Base-by-base conservation (phyloP, 495 filamentous ascomycete species). In the Staphylotrichum tortipilum region DNA sequence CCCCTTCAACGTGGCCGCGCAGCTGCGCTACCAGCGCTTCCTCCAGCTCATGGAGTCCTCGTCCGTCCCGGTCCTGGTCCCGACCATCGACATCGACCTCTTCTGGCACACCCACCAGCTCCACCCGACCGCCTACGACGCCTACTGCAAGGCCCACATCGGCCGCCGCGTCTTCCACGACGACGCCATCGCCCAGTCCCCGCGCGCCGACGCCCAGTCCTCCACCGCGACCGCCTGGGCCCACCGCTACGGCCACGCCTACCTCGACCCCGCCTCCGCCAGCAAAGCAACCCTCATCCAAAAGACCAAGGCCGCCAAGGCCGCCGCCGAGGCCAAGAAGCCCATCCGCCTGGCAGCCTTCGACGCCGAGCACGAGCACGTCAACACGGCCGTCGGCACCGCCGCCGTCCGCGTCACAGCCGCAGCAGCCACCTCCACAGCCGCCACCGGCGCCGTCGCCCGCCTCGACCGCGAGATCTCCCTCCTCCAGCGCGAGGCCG, bases 81-180 rank as follows among this genome's bases (percentile, higher is more conserved):
- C 85, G 11, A 88, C 85, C 7, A 62, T 88, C 0, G 85, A 88
- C 50, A 76, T 88, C 21, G 85, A 88, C 58, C 67, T 88, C 1
- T 82, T 75, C 22, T 89, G 84, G 84, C 76, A 80, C 56, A 73
- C 69, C 0, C 72, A 73, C 52, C 61, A 75, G 59, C 73, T 87
- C 21, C 69, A 66, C 4, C 80, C 84, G 0, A 54, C 51, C 19
- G 52, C 56, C 21, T 87, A 88, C 65, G 76, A 68, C 57, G 44
- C 33, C 17, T 83, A 76, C 59, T 77, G 74, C 17, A 14, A 11
- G 28, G 19, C 3, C n/a, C 26, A 49, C 23, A n/a, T 49, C 23
- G 52, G 46, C 12, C 15, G 38, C 14, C 18, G 15, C 1, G 38
- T 54, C 18, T 31, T 34, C 11, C 52, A 54, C 35, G 46, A 54